Evolutionary conservation across 2,329 filamentous ascomycete genomes (phyloP).

Genomic region (Madurella mycetomatis): DNA sequence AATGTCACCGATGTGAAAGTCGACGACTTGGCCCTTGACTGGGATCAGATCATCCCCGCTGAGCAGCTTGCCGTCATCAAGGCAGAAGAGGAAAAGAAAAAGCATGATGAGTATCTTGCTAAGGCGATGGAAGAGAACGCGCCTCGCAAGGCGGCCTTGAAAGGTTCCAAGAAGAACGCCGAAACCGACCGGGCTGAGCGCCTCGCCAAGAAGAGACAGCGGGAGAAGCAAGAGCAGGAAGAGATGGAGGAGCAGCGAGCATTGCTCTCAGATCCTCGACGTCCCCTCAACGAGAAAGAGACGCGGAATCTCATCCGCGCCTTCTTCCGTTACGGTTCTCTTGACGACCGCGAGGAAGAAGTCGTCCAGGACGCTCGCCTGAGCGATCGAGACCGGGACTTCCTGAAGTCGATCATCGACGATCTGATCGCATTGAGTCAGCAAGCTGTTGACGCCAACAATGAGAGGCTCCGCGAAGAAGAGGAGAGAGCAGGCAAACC

Average conservation of each 20-base stretch:
- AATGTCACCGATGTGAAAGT: slow-evolving; percentile 98
- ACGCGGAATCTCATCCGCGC: slow-evolving; percentile 86
- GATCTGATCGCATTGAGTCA: slow-evolving; percentile 62
- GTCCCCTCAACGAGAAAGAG: slow-evolving; percentile 89
- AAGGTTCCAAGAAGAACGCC: slow-evolving; percentile 46
- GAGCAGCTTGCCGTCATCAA: slow-evolving; percentile 88
- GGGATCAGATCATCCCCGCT: slow-evolving; percentile 97
- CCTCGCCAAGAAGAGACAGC: slow-evolving; percentile 61
- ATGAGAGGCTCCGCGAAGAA: slow-evolving; percentile 68
- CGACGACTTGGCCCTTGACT: slow-evolving; percentile 72
- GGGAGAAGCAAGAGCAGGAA: slow-evolving; percentile 64
- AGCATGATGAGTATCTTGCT: slow-evolving; percentile 76
- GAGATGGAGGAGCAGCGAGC: slow-evolving; percentile 71
- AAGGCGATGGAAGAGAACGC: slow-evolving; percentile 80
- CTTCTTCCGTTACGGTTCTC: slow-evolving; percentile 84
- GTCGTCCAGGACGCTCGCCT: slow-evolving; percentile 84
- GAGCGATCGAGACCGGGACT: slow-evolving; percentile 73
- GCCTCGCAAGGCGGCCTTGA: slow-evolving; percentile 67
- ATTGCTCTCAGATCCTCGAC: slow-evolving; percentile 74
- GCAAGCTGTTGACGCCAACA: slow-evolving; percentile 61
- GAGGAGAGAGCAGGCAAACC: slow-evolving; percentile 78
- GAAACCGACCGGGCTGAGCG: slow-evolving; percentile 61
- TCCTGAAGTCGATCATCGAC: slow-evolving; percentile 69
- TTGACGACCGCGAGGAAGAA: slow-evolving; percentile 83
- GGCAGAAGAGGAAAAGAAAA: slow-evolving; percentile 78